phyloP scores from a whole-genome alignment of 306 rosid species.

The Datisca glomerata region DNA sequence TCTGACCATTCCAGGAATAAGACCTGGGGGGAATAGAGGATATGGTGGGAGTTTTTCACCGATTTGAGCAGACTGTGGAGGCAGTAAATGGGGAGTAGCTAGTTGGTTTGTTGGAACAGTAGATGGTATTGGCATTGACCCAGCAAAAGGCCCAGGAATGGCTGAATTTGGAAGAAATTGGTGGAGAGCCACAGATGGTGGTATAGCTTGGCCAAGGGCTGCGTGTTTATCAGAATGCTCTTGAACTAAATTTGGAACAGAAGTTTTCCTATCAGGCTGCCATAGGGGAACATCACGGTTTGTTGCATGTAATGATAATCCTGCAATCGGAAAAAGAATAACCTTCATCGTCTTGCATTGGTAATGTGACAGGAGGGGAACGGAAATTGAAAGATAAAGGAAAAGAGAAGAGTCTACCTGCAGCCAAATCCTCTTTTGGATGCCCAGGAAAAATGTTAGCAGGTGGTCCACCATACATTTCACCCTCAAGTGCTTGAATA shows the following conservation, averaged over 20 bases:
- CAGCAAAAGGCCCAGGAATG: constrained; percentile 42
- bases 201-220: constrained; percentile 41
- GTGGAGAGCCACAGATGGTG: constrained; percentile 37
- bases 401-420: constrained; percentile 31
- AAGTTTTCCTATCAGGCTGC: constrained; percentile 59
- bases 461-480: constrained; percentile 68
- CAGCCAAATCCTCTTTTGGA: constrained; percentile 50
- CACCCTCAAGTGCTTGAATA: constrained; percentile 53
- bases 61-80: constrained; percentile 32
- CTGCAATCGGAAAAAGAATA: constrained; percentile 29
- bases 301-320: constrained; percentile 35
- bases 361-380: background rate
- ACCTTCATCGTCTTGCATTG: background rate
- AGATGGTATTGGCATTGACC: constrained; percentile 51
- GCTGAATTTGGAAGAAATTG: constrained; percentile 59
- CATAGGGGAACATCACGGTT: constrained; percentile 42
- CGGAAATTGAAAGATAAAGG: background rate
- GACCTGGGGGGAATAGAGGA: constrained; percentile 95
- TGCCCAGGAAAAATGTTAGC: constrained; percentile 45
- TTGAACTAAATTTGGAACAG: constrained; percentile 44
- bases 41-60: constrained; percentile 77
- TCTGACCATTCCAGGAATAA: constrained; percentile 95
- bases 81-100: constrained; percentile 41
- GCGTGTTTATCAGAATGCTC: constrained; percentile 60
- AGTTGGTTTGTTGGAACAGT: constrained; percentile 59